Conservation (phyloP, 345 rosid species). For the Excoecaria cochinchinensis region DNA sequence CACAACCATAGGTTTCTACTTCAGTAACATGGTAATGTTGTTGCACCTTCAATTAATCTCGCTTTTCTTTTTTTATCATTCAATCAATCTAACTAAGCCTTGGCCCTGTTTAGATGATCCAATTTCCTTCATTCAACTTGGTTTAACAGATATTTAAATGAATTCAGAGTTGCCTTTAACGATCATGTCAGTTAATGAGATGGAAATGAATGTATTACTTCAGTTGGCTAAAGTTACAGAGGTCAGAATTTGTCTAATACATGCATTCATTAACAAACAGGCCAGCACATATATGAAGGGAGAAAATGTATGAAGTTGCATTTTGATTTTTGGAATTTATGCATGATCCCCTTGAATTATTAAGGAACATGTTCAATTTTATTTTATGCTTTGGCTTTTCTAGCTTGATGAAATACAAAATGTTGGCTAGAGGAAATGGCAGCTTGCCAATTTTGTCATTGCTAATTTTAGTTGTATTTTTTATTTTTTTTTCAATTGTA, state of each 20-base stretch:
- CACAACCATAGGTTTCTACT: slow-evolving; percentile 93
- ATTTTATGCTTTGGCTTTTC: neutral
- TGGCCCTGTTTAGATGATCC: neutral
- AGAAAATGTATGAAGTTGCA: neutral
- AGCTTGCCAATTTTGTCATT: neutral
- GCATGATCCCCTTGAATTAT: neutral
- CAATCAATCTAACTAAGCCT: neutral
- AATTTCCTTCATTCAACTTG: neutral
- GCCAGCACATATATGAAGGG: neutral
- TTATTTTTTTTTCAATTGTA: neutral
- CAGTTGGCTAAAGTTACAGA: neutral
- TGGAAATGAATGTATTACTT: neutral
- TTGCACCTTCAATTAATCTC: slow-evolving; percentile 2
- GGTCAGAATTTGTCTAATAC: neutral
- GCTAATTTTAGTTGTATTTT: neutral
- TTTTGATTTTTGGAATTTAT: neutral
- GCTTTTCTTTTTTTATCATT: neutral
- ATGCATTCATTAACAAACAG: neutral
- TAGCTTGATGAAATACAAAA: neutral
- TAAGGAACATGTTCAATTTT: neutral
- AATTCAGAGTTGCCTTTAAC: neutral
- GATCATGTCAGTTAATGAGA: neutral
- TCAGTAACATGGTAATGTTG: slow-evolving; percentile 74
- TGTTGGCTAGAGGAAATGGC: neutral
- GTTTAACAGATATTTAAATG: neutral